phyloP scores from a whole-genome alignment of 305 asterid genomes.

The Fraxinus latifolia region DNA sequence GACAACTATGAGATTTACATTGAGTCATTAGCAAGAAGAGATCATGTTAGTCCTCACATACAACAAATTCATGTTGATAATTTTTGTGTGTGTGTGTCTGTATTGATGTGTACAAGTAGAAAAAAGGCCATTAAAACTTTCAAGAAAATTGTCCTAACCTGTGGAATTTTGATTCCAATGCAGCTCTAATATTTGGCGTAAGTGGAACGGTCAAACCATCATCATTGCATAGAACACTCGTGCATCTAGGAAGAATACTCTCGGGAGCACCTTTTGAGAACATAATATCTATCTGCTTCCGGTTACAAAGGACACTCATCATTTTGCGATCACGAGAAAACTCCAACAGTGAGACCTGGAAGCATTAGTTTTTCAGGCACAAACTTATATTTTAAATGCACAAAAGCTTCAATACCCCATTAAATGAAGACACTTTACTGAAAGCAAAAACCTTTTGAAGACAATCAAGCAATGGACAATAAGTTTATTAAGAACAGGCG shows the following conservation, averaged over 20 bases:
- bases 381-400: constrained; percentile 1
- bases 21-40: not conserved
- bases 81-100: not conserved
- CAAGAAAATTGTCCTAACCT: constrained; percentile 43
- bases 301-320: constrained; percentile 99
- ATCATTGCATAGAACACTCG: constrained; percentile 80
- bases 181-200: constrained; percentile 72
- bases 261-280: constrained; percentile 99
- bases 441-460: not conserved
- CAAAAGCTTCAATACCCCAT: constrained; percentile 12
- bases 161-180: constrained; percentile 73
- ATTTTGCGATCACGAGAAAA: constrained; percentile 98
- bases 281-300: constrained; percentile 90
- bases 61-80: not conserved
- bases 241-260: constrained; percentile 88
- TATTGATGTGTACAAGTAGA: not conserved
- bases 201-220: constrained; percentile 81
- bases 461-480: not conserved
- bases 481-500: not conserved
- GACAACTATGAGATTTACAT: not conserved
- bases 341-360: constrained; percentile 84
- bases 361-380: constrained; percentile 23
- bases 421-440: not conserved
- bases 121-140: not conserved
- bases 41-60: not conserved